Conservation (phyloP, 257 asterid species). For the Mitragyna speciosa region DNA sequence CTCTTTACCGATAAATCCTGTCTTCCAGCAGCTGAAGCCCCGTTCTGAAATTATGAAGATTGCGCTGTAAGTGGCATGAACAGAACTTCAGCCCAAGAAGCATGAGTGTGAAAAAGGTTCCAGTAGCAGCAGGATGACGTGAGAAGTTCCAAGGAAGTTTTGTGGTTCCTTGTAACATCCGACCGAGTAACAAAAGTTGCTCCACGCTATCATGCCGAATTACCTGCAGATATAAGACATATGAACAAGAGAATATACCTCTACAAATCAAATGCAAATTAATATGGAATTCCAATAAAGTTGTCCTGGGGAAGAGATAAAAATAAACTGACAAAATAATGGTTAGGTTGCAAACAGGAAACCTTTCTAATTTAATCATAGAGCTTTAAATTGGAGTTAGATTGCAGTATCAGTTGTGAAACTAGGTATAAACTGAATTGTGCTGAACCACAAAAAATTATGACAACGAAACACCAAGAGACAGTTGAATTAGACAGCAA, state of each 20-base stretch:
- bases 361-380: not conserved
- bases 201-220: constrained; percentile 90
- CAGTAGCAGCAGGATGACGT: constrained; percentile 89
- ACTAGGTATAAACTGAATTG: not conserved
- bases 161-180: constrained; percentile 94
- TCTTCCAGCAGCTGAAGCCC: constrained; percentile 98
- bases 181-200: constrained; percentile 90
- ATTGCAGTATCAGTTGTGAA: not conserved
- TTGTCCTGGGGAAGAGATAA: not conserved
- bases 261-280: constrained; percentile 10
- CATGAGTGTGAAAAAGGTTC: constrained; percentile 94
- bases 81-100: constrained; percentile 92
- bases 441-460: not conserved
- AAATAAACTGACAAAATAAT: not conserved
- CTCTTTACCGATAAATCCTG: constrained; percentile 78
- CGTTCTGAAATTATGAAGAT: constrained; percentile 67
- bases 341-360: not conserved
- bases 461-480: not conserved
- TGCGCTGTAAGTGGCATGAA: constrained; percentile 84
- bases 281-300: constrained; percentile 9
- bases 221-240: constrained; percentile 48
- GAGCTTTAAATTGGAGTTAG: not conserved
- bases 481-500: not conserved
- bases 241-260: not conserved
- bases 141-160: constrained; percentile 85